Base-by-base conservation (phyloP, 495 filamentous ascomycete species). In the Hypoxylon fuscum region DNA sequence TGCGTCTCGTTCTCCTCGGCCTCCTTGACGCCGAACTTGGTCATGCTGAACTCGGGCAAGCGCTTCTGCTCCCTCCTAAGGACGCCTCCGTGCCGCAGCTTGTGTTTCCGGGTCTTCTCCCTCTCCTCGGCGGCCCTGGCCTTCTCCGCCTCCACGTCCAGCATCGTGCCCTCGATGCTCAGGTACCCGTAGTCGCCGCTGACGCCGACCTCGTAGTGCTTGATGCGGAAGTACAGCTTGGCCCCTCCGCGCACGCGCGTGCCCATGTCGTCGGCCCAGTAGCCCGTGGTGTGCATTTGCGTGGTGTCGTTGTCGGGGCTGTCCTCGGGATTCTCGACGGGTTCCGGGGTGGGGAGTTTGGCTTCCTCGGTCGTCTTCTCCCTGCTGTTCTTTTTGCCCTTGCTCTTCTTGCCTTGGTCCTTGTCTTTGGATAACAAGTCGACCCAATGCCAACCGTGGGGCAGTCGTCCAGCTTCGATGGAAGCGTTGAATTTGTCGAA, bases 401-500 rank as follows among this genome's bases (percentile, higher is more conserved):
- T 62, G 7, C 58, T 57, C 11, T 66, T 64, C 11, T 66, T 64
- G 8, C 41, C 34, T 15, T 59, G 54, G n/a, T 45, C 44, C 40
- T 64, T 59, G 41, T 15, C 53, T 20, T 75, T 69, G 8, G 68
- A 68, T n/a, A 66, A 46, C 1, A 74, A 40, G 15, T 81, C 78
- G 2, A 80, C 69, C 76, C 79, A 82, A 15, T 61, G 69, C 79
- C 79, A 82, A n/a, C 73, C 75, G 6, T 61, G 58, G 0, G 79
- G 79, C 5, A 82, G 50, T 2, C 79, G 73, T 27, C 64, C 74
- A 1, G 79, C 72, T 53, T 81, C 78, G 31, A 82, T 80, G 34
- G 77, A 80, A 21, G 78, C 79, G 47, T 82, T 82, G 69, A 81
- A 81, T 62, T 74, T 73, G 43, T 74, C 71, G 73, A 76, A 82